These are phyloP conservation scores for Fusarium devonianum DNA, from an alignment of 2,329 filamentous ascomycete genomes.

Conservation along the genomic window DNA sequence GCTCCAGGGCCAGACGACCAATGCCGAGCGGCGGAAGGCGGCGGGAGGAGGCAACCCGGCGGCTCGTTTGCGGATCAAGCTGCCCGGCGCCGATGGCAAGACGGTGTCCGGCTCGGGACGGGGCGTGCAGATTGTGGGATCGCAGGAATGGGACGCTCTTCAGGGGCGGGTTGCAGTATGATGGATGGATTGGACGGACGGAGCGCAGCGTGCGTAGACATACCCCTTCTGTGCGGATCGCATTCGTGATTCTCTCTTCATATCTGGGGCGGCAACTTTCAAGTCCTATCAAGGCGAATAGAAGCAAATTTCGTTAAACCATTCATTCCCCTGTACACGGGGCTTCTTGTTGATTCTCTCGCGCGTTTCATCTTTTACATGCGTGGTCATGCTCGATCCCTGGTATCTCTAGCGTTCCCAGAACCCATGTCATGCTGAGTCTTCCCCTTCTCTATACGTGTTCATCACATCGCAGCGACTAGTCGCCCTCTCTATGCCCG, in stretches of 20 bases:
- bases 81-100: slow-evolving; percentile 58
- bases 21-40: slow-evolving; percentile 38
- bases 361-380: slow-evolving; percentile 28
- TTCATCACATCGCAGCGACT: neutral
- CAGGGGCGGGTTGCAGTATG: slow-evolving; percentile 51
- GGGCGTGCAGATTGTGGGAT: slow-evolving; percentile 61
- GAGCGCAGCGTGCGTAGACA: slow-evolving; percentile 27
- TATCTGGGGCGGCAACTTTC: slow-evolving; percentile 20
- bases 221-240: slow-evolving; percentile 28
- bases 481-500: slow-evolving; percentile 37
- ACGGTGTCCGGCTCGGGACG: slow-evolving; percentile 47
- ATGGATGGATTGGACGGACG: slow-evolving; percentile 38
- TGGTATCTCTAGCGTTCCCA: slow-evolving; percentile 33
- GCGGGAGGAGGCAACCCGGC: slow-evolving; percentile 46
- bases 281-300: slow-evolving; percentile 23
- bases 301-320: slow-evolving; percentile 26
- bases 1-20: slow-evolving; percentile 35
- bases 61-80: slow-evolving; percentile 59
- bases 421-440: slow-evolving; percentile 9
- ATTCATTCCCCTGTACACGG: slow-evolving; percentile 2
- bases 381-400: slow-evolving; percentile 24
- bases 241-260: slow-evolving; percentile 19
- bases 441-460: slow-evolving; percentile 1
- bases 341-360: slow-evolving; percentile 18
- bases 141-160: slow-evolving; percentile 62